Evolutionary conservation across 2,329 filamentous ascomycete genomes (phyloP).

Genomic region (Colletotrichum tropicale): DNA sequence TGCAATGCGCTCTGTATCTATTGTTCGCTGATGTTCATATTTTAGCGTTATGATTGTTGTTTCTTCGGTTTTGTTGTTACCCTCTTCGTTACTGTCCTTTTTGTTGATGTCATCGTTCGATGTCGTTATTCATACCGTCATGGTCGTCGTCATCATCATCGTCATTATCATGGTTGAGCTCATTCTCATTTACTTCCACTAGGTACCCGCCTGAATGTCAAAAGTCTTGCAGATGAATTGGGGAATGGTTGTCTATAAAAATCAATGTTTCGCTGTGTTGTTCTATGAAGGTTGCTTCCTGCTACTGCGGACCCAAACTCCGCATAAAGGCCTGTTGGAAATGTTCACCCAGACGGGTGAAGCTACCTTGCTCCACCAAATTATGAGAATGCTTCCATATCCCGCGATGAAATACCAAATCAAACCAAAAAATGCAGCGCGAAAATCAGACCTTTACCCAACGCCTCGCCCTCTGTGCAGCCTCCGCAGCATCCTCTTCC

Average conservation of each 20-base stretch:
- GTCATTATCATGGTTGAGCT: too few relatives aligned
- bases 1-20: too few relatives aligned
- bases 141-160: too few relatives aligned
- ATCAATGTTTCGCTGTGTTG: not conserved
- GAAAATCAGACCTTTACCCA: not conserved
- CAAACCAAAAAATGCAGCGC: not conserved
- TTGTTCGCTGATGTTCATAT: too few relatives aligned
- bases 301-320: not conserved
- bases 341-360: not conserved
- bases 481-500: not conserved
- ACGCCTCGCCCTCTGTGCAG: not conserved
- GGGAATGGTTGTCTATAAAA: not conserved
- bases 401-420: not conserved
- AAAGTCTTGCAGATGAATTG: too few relatives aligned
- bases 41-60: too few relatives aligned
- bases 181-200: too few relatives aligned
- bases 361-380: not conserved
- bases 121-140: too few relatives aligned
- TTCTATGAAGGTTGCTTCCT: not conserved
- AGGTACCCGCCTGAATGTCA: too few relatives aligned
- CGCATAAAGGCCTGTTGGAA: not conserved
- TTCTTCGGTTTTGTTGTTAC: too few relatives aligned
- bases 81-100: too few relatives aligned
- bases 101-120: too few relatives aligned
- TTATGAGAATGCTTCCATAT: not conserved